Evolutionary conservation across 345 rosid genomes (phyloP).

Genomic region (Syzygium aqueum): DNA sequence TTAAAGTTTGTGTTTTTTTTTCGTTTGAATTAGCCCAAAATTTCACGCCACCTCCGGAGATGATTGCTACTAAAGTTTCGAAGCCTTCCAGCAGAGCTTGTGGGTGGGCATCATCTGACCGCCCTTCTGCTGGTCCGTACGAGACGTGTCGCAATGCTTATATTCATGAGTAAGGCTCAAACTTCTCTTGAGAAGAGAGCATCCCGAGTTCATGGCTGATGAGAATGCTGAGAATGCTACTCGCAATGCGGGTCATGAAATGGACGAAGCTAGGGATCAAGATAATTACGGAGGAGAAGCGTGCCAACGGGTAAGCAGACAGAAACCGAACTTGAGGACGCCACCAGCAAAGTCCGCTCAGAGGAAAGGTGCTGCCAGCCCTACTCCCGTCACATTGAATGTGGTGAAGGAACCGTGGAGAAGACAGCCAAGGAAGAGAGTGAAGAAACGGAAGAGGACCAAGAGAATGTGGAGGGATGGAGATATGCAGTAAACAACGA

Average conservation of each 20-base stretch:
- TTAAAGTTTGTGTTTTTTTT: no score
- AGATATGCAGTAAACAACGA: slow-evolving; percentile 59
- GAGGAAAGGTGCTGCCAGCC: slow-evolving; percentile 48
- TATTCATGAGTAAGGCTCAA: slow-evolving; percentile 94
- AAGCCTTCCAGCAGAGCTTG: slow-evolving; percentile 44
- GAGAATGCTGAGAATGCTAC: slow-evolving; percentile 53
- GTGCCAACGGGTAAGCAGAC: no score
- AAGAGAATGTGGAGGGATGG: slow-evolving; percentile 76
- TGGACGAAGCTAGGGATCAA: slow-evolving; percentile 81
- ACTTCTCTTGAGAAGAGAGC: slow-evolving; percentile 88
- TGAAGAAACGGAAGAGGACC: slow-evolving; percentile 85
- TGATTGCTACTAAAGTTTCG: slow-evolving; percentile 4
- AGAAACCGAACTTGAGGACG: slow-evolving; percentile 47
- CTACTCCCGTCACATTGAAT: slow-evolving; percentile 34
- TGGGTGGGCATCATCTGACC: slow-evolving; percentile 57
- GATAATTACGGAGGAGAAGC: no score
- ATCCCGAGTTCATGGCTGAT: slow-evolving; percentile 66
- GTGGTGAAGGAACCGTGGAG: slow-evolving; percentile 53
- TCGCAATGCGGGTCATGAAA: slow-evolving; percentile 37
- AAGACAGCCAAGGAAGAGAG: slow-evolving; percentile 82
- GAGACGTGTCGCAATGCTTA: slow-evolving; percentile 88
- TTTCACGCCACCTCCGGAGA: no score
- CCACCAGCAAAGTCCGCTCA: neutral
- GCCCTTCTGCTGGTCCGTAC: slow-evolving; percentile 81
- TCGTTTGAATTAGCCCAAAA: no score